These are phyloP conservation scores for Fusarium coicis DNA, from an alignment of 2,329 filamentous ascomycete genomes.

Conservation along the genomic window DNA sequence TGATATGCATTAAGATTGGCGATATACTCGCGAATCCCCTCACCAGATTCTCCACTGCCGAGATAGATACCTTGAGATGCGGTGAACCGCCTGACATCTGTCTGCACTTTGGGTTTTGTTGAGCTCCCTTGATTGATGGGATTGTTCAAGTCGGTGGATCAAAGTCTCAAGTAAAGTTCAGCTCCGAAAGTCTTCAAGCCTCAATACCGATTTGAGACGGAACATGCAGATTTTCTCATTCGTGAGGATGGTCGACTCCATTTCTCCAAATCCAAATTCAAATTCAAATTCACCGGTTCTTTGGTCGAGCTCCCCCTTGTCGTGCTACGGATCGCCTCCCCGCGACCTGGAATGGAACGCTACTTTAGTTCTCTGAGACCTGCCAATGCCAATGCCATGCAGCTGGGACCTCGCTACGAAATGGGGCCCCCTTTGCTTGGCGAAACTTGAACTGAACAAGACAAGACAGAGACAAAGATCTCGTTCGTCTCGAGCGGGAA, in stretches of 20 bases:
- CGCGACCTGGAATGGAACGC: constrained; percentile 30
- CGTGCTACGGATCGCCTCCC: constrained; percentile 29
- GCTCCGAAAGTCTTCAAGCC: constrained; percentile 26
- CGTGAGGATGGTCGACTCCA: constrained; percentile 9
- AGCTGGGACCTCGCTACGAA: constrained; percentile 6
- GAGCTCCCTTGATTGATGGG: not conserved
- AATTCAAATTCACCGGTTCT: constrained; percentile 5
- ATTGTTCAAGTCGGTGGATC: not conserved
- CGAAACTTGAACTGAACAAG: not conserved
- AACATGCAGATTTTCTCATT: not conserved
- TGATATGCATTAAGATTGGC: constrained; percentile 8
- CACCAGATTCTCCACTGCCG: not conserved
- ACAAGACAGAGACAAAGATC: constrained; percentile 9
- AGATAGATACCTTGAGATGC: not conserved
- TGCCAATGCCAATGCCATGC: constrained; percentile 10
- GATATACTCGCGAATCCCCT: constrained; percentile 2
- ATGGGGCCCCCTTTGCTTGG: constrained; percentile 7
- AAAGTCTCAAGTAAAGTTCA: constrained; percentile 13
- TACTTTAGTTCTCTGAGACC: constrained; percentile 6
- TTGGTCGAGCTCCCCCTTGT: constrained; percentile 20
- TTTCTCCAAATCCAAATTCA: not conserved
- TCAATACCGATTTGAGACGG: not conserved
- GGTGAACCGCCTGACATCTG: not conserved
- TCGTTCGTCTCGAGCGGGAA: constrained; percentile 24
- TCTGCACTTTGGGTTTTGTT: not conserved